Evolutionary conservation across 2,329 filamentous ascomycete species (phyloP), one percentile per base, ranked within the genome.

Genomic region (Beauveria asiatica): DNA sequence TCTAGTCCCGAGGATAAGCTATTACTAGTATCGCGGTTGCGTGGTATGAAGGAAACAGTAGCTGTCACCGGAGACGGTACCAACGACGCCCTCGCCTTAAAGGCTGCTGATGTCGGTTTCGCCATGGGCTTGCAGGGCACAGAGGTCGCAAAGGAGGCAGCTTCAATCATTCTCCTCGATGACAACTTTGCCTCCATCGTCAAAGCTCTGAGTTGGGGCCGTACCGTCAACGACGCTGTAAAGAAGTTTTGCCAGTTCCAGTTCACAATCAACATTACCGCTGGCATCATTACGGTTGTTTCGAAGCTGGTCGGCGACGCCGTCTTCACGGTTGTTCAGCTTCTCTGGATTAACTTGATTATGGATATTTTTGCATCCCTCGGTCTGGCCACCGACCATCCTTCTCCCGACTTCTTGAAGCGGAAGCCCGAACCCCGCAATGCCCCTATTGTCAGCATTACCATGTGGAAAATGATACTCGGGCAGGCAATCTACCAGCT

Each of bases 401-500:
- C 74, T 0, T 67, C 69, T 2, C 66, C 67, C 1, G 71, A 72
- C 17, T 69, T 74, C 33, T 65, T 75, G n/a, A 67, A 72, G 57
- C 62, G 63, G 10, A 64, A 67, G 7, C 72, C 72, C 2, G 70
- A 73, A 23, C 66, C 66, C 2, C 63, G 68, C 2, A 65, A 59
- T 6, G 67, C 72, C 0, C 64, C 69, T 3, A 66, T 73, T 27
- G 88, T 91, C 65, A 88, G 84, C 1, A 74, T 86, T 49, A 86
- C 83, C 30, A 91, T 91, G 88, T 89, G 87, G 87, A 91, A 91
- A 74, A 92, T 91, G 88, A 90, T 91, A 61, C 80, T 89, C 52
- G 87, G 87, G 1, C 86, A 91, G 69, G 80, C 86, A 4, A 79
- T 90, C 63, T 91, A 88, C 69, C 87, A 91, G 69, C 79, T 91